These are phyloP conservation scores for Aspergillus campestris DNA, from an alignment of 495 filamentous ascomycete species.

Conservation along the genomic window DNA sequence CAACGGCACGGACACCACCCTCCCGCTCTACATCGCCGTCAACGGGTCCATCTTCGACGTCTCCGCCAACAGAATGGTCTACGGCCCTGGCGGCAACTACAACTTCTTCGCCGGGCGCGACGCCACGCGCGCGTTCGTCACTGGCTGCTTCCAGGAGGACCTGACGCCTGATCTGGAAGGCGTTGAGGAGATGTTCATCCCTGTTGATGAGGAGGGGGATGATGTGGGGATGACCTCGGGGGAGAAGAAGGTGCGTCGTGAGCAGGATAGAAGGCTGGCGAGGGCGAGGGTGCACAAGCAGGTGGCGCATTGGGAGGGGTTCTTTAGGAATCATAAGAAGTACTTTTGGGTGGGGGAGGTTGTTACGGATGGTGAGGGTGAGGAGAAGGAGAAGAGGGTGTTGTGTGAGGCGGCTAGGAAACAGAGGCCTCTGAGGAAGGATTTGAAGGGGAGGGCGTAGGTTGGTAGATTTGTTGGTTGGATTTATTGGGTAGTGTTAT, in stretches of 20 bases:
- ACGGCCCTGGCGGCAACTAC: slow-evolving; percentile 88
- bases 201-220: slow-evolving; percentile 49
- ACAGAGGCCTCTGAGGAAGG: slow-evolving; percentile 33
- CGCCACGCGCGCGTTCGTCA: slow-evolving; percentile 86
- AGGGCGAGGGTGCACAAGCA: slow-evolving; percentile 33
- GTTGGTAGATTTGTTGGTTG: neutral
- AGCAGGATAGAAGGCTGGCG: slow-evolving; percentile 41
- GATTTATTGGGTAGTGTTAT: neutral
- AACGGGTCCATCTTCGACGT: slow-evolving; percentile 97
- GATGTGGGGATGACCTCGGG: slow-evolving; percentile 37
- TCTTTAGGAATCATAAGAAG: slow-evolving; percentile 70
- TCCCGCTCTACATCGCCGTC: slow-evolving; percentile 84
- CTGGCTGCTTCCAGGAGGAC: slow-evolving; percentile 89
- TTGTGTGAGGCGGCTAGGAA: slow-evolving; percentile 40
- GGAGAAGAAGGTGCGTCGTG: slow-evolving; percentile 48
- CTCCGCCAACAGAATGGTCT: slow-evolving; percentile 58
- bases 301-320: slow-evolving; percentile 42
- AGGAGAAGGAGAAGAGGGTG: slow-evolving; percentile 28
- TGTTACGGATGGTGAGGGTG: slow-evolving; percentile 20
- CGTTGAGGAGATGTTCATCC: slow-evolving; percentile 82
- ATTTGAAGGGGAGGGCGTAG: slow-evolving; percentile 3
- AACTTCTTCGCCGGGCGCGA: slow-evolving; percentile 80
- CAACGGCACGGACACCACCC: slow-evolving; percentile 64
- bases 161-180: slow-evolving; percentile 73
- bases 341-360: slow-evolving; percentile 69